Evolutionary conservation across 2,329 filamentous ascomycete species (phyloP).

Genomic region (Talaromyces funiculosus): DNA sequence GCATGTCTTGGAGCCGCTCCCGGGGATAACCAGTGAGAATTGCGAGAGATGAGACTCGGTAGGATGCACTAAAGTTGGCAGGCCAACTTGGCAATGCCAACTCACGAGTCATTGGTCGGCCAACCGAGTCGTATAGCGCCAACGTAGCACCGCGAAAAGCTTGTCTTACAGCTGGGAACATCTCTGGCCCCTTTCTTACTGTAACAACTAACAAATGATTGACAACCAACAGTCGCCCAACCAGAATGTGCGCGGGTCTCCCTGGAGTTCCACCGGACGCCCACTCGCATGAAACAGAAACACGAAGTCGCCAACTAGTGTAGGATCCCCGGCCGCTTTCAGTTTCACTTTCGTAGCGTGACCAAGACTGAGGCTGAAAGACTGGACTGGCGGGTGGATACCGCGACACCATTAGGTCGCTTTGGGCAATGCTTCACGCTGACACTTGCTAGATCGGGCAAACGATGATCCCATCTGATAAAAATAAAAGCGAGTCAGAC

Average conservation of each 20-base stretch:
- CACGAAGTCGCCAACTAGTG: too few species aligned
- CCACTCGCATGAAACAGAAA: background rate
- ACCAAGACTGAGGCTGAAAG: background rate
- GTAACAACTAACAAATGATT: too few species aligned
- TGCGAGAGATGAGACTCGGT: background rate
- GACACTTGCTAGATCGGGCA: background rate
- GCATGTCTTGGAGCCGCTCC: background rate
- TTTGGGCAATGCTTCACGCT: background rate
- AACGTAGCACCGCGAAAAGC: background rate
- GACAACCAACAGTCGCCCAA: background rate
- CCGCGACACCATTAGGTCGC: background rate
- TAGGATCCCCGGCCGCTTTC: background rate
- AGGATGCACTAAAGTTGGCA: too few species aligned
- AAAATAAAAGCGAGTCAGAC: background rate
- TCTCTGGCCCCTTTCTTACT: too few species aligned
- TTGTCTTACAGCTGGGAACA: background rate
- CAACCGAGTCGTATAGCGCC: background rate
- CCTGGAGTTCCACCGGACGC: background rate
- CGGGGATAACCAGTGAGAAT: background rate
- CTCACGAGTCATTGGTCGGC: background rate
- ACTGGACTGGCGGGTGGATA: background rate
- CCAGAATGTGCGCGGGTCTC: background rate
- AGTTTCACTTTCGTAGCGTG: background rate
- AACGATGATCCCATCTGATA: background rate
- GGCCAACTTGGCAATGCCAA: background rate